These are phyloP conservation scores for Vishniacozyma victoriae DNA, from an alignment of 768 basidiomycete species.

Conservation along the genomic window DNA sequence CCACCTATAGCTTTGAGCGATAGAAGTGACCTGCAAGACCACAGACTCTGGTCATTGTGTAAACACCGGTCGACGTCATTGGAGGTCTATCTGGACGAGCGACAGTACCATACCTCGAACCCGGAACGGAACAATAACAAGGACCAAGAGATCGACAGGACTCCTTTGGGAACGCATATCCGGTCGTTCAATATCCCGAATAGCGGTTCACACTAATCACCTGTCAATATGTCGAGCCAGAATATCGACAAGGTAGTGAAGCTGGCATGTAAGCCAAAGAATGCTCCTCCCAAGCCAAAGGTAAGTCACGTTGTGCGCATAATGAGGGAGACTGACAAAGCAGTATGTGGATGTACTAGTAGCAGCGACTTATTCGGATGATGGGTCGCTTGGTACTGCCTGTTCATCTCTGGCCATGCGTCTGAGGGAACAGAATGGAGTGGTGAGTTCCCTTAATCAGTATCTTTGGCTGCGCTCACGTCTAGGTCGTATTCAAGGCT, in stretches of 20 bases:
- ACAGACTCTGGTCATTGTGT: no score
- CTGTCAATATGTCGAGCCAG: slow-evolving; percentile 26
- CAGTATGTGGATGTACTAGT: slow-evolving; percentile 97
- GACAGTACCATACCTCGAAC: no score
- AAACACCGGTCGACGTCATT: no score
- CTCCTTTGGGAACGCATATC: no score
- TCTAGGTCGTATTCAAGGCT: slow-evolving; percentile 99
- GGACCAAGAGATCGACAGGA: no score
- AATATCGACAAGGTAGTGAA: slow-evolving; percentile 69
- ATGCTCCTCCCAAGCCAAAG: slow-evolving; percentile 91
- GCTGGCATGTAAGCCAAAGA: slow-evolving; percentile 94
- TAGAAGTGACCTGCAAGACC: no score
- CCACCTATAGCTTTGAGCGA: no score
- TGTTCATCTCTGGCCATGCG: slow-evolving; percentile 78
- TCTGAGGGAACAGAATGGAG: slow-evolving; percentile 82
- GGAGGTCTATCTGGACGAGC: no score
- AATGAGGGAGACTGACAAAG: background rate
- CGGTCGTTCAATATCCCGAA: no score
- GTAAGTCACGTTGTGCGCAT: slow-evolving; percentile 49
- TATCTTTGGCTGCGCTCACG: background rate
- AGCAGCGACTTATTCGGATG: slow-evolving; percentile 92
- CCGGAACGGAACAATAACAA: no score
- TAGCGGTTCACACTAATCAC: no score
- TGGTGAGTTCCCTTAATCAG: slow-evolving; percentile 55
- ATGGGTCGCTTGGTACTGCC: slow-evolving; percentile 87